phyloP scores from a whole-genome alignment of 371 early-diverging fungal genomes.

The Dipsacomyces acuminosporus region DNA sequence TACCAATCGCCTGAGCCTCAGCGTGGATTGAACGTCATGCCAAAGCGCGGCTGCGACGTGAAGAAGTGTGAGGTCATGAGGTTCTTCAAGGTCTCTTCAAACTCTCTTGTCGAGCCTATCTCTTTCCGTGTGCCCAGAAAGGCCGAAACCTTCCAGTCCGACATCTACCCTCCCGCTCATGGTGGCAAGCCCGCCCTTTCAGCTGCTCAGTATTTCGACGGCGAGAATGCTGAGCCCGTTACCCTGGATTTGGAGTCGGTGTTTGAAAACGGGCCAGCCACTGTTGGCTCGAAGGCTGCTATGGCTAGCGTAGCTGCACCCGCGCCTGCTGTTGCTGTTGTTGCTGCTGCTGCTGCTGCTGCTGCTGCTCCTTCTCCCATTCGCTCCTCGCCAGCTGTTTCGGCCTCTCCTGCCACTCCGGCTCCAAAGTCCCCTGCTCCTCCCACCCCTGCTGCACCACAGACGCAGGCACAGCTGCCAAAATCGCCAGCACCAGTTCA shows the following conservation, averaged over 20 bases:
- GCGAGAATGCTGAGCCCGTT: conserved; percentile 73
- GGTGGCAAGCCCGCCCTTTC: conserved; percentile 82
- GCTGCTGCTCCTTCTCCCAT: background rate
- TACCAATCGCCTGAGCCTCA: conserved; percentile 88
- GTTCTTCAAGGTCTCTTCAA: conserved; percentile 85
- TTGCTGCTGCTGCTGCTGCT: too few species aligned
- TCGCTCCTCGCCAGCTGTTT: background rate
- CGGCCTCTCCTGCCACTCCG: background rate
- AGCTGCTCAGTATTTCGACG: conserved; percentile 85
- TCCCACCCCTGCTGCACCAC: background rate
- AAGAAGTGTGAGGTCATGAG: conserved; percentile 86
- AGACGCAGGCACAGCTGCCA: background rate
- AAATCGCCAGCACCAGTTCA: conserved; percentile 6
- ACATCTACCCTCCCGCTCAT: conserved; percentile 85
- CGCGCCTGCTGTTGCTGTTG: background rate
- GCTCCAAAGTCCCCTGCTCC: too few species aligned
- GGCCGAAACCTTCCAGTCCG: conserved; percentile 95
- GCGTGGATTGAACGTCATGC: conserved; percentile 90
- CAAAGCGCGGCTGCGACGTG: conserved; percentile 87
- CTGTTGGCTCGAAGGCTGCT: conserved; percentile 10
- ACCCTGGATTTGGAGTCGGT: conserved; percentile 71
- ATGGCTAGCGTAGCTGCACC: background rate
- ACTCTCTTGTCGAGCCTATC: conserved; percentile 85
- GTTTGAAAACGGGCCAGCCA: conserved; percentile 21
- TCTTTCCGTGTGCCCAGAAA: conserved; percentile 95